Base-by-base conservation (phyloP, 148 eudicot genomes). In the Cornus kousa region DNA sequence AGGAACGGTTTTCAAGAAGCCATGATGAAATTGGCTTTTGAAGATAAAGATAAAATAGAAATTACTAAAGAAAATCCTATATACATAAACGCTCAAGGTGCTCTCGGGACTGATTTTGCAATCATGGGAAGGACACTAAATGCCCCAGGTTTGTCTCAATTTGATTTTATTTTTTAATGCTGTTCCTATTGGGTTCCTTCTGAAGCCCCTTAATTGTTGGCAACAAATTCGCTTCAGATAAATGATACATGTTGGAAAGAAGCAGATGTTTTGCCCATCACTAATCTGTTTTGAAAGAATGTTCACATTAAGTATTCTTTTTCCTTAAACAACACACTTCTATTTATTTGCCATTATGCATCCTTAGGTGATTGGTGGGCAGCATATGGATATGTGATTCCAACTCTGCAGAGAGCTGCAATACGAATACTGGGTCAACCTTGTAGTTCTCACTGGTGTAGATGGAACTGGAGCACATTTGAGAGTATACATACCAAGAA, bases 391-490 rank as follows among this genome's bases (percentile, higher is more conserved):
- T 86, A 83, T 78, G 88, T 83, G 81, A 75, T 81, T 69, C 86
- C 86, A 2, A 81, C 83, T 64, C 70, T 86, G 39, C 88, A 86
- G 78, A 83, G 80, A 72, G 71, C 66, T 71, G 86, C 88, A 13
- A 80, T 83, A 19, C 68, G 86, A 53, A 83, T 86, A 66, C 67
- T 86, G 55, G 76, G 76, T 69, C 88, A 86, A 78, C 84, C 84
- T 43, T 83, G 88, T 78, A 83, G 86, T 76, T 83, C 84, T 53
- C 86, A 86, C 75, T 83, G 88, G 88, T 86, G 88, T 83, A 83
- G 78, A 73, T 86, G 88, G 88, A 86, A 83, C 75, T 59, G 78
- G 86, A 83, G 73, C 71, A 78, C 82, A 24, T 86, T 86, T 57
- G 86, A 83, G 72, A 76, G 68, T 67, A 50, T 81, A 59, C 86